phyloP scores from a whole-genome alignment of 1,139 yeast genomes.

The Diutina ranongensis region DNA sequence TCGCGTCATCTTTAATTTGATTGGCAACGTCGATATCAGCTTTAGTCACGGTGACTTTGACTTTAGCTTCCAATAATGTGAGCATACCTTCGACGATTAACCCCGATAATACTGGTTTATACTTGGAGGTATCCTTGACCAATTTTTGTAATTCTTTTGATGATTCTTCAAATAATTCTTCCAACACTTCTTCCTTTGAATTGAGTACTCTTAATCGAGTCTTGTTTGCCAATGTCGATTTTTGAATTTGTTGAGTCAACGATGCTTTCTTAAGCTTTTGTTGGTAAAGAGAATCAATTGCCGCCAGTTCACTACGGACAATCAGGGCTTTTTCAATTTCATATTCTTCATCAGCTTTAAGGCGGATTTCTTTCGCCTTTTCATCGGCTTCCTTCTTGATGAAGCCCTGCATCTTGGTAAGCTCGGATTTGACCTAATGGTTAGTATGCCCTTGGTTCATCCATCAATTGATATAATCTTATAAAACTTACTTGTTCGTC shows the following conservation, averaged over 20 bases:
- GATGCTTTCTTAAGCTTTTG: conserved; percentile 84
- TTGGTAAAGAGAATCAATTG: conserved; percentile 73
- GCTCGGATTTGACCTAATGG: conserved; percentile 82
- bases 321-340: conserved; percentile 94
- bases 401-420: conserved; percentile 96
- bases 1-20: conserved; percentile 51
- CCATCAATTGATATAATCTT: too few species aligned
- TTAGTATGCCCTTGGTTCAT: conserved; percentile 10
- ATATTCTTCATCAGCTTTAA: conserved; percentile 97
- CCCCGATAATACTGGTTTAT: conserved; percentile 60
- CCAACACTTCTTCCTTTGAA: conserved; percentile 75
- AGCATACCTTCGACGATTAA: conserved; percentile 77
- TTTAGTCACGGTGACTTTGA: conserved; percentile 57
- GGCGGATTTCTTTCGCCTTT: conserved; percentile 89
- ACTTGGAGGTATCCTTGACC: conserved; percentile 36
- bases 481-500: conserved; percentile 3
- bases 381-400: conserved; percentile 98
- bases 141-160: conserved; percentile 47
- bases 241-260: conserved; percentile 88
- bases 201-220: conserved; percentile 83
- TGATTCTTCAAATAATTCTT: conserved; percentile 63
- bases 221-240: conserved; percentile 91
- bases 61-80: conserved; percentile 61
- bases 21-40: conserved; percentile 54
- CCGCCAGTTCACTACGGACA: conserved; percentile 84